Evolutionary conservation across 2,329 filamentous ascomycete species (phyloP).

Genomic region (Botrytis deweyae): DNA sequence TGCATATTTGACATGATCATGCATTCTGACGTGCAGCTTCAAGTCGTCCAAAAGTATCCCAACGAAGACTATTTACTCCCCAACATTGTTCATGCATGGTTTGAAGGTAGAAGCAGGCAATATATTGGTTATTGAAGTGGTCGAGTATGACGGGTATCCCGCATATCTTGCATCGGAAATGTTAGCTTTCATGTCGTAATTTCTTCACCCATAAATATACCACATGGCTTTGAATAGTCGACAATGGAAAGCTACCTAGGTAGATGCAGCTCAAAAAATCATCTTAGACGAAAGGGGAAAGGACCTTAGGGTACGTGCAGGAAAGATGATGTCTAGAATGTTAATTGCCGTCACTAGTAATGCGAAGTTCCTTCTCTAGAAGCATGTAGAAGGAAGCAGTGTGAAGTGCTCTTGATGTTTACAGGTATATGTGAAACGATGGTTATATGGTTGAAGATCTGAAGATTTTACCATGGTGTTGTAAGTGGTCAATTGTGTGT

Average conservation of each 20-base stretch:
- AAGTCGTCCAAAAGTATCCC: not conserved
- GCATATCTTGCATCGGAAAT: not conserved
- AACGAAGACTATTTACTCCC: not conserved
- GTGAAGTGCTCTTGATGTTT: not conserved
- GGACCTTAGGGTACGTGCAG: not conserved
- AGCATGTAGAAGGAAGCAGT: not conserved
- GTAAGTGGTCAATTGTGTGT: not conserved
- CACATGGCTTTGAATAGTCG: not conserved
- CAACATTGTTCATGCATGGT: not conserved
- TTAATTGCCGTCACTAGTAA: conserved; percentile 5
- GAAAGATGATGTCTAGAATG: not conserved
- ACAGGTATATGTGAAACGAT: not conserved
- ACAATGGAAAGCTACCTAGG: not conserved
- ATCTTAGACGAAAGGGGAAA: not conserved
- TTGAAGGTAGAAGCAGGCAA: not conserved
- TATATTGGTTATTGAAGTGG: not conserved
- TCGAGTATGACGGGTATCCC: not conserved
- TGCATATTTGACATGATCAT: conserved; percentile 4
- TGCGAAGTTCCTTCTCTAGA: conserved; percentile 2
- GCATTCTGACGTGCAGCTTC: not conserved
- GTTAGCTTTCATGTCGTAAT: too few species aligned
- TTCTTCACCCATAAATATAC: not conserved
- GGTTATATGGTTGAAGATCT: not conserved
- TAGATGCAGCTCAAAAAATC: not conserved
- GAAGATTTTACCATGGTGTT: not conserved